A percentile compares a stretch with the other conserved stretches of the same genome.
These are phyloP conservation scores for Cyberlindnera suaveolens DNA, from an alignment of 805 yeast species.

Conservation along the genomic window DNA sequence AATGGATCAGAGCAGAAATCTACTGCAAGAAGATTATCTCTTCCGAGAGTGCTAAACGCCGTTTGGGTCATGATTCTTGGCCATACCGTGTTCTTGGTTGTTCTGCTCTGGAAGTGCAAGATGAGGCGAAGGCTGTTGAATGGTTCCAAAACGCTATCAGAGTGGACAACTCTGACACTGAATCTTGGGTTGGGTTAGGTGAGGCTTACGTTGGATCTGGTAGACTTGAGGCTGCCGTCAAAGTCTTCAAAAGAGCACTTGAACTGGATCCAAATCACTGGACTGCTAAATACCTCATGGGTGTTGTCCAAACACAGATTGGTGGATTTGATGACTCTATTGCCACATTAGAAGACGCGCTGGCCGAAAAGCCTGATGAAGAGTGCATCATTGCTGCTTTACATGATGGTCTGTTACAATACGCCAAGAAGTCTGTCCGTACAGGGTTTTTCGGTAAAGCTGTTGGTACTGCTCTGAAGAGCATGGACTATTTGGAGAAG, in stretches of 20 bases:
- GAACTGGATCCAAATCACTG: constrained; percentile 47
- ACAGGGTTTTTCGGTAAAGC: constrained; percentile 70
- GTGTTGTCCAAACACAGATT: constrained; percentile 54
- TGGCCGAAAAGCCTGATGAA: constrained; percentile 40
- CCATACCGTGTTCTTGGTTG: constrained; percentile 86
- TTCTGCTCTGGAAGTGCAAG: constrained; percentile 61
- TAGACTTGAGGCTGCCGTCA: constrained; percentile 75
- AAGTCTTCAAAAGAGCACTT: constrained; percentile 68
- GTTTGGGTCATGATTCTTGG: constrained; percentile 56
- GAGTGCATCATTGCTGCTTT: constrained; percentile 44
- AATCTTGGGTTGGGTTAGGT: constrained; percentile 96
- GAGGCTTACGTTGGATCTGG: constrained; percentile 88
- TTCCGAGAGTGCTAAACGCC: constrained; percentile 53
- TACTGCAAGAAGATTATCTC: constrained; percentile 61
- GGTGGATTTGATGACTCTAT: constrained; percentile 64
- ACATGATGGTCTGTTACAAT: constrained; percentile 49
- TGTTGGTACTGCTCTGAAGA: constrained; percentile 37
- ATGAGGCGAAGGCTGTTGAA: constrained; percentile 75
- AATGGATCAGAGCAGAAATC: constrained; percentile 83
- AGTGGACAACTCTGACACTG: constrained; percentile 55
- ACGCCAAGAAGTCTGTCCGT: constrained; percentile 43
- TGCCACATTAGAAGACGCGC: constrained; percentile 36
- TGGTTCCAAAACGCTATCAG: constrained; percentile 85
- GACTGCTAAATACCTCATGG: constrained; percentile 62
- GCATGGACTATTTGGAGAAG: constrained; percentile 36